Conservation (phyloP, 1,139 yeast species). For the Candida mesenterica region DNA sequence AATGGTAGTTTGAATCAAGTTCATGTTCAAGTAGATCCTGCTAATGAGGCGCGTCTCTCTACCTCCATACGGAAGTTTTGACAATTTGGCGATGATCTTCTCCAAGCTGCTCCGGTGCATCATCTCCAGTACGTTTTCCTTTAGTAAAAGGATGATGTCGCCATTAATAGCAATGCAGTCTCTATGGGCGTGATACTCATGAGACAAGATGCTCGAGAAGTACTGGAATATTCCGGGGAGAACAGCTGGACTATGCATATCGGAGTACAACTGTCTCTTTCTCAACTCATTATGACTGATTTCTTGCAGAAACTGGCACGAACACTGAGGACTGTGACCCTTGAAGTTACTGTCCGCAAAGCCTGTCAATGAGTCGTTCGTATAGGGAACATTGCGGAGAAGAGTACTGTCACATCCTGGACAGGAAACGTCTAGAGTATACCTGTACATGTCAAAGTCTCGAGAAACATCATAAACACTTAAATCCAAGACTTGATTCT, state of each 20-base stretch:
- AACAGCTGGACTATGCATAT: slow-evolving; percentile 9
- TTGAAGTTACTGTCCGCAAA: slow-evolving; percentile 16
- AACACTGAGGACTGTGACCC: background rate
- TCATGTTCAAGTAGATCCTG: slow-evolving; percentile 10
- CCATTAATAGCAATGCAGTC: background rate
- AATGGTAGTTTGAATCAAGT: slow-evolving; percentile 21
- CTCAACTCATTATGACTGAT: slow-evolving; percentile 19
- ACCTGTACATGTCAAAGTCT: slow-evolving; percentile 1
- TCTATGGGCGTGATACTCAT: slow-evolving; percentile 1
- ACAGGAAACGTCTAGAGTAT: slow-evolving; percentile 14
- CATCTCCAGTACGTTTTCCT: background rate
- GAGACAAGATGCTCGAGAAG: background rate
- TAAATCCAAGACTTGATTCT: slow-evolving; percentile 5
- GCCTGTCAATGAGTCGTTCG: slow-evolving; percentile 18
- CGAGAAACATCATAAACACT: slow-evolving; percentile 3
- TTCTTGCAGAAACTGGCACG: background rate
- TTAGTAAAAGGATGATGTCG: background rate
- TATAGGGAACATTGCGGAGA: slow-evolving; percentile 13
- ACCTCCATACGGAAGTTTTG: too few relatives aligned
- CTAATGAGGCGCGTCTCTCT: slow-evolving; percentile 1
- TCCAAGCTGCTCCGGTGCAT: background rate
- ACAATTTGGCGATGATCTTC: slow-evolving; percentile 2
- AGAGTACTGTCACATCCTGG: slow-evolving; percentile 14
- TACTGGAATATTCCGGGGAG: slow-evolving; percentile 11
- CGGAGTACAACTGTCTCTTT: slow-evolving; percentile 23